These are phyloP conservation scores for Perkinsus olseni DNA, from an alignment of 169 alveolate genomes.

Conservation along the genomic window DNA sequence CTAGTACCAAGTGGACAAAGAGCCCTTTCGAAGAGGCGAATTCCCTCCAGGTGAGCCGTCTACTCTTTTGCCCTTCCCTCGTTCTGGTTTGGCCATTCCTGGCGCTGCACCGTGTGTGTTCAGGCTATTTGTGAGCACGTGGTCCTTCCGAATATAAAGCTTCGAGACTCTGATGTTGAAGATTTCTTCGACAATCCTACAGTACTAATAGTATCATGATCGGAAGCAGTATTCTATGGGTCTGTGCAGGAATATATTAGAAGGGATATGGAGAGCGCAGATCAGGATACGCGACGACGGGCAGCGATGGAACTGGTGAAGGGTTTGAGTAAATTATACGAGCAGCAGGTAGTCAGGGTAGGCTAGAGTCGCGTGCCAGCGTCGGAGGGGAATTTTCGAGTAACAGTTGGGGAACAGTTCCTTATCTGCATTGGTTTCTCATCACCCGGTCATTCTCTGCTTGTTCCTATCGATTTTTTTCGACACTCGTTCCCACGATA, in stretches of 20 bases:
- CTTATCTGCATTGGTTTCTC: too few relatives aligned
- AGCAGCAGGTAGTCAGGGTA: background rate
- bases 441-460: too few relatives aligned
- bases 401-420: too few relatives aligned
- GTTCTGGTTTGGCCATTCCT: too few relatives aligned
- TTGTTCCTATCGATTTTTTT: too few relatives aligned
- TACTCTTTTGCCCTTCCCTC: too few relatives aligned
- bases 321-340: background rate
- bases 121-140: background rate
- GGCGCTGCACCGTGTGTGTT: background rate
- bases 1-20: background rate
- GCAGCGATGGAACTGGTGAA: constrained; percentile 8
- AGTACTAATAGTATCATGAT: background rate
- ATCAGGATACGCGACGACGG: constrained; percentile 8
- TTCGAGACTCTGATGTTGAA: constrained; percentile 7
- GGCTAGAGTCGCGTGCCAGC: too few relatives aligned
- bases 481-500: too few relatives aligned
- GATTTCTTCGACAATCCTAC: background rate
- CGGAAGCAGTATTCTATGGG: background rate
- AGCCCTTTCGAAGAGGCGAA: constrained; percentile 1
- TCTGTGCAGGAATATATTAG: background rate
- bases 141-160: background rate
- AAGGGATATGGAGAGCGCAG: constrained; percentile 14
- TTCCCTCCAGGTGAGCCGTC: background rate
- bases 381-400: too few relatives aligned